Evolutionary conservation across 805 yeast genomes (phyloP).

Genomic region (Yarrowia divulgata): DNA sequence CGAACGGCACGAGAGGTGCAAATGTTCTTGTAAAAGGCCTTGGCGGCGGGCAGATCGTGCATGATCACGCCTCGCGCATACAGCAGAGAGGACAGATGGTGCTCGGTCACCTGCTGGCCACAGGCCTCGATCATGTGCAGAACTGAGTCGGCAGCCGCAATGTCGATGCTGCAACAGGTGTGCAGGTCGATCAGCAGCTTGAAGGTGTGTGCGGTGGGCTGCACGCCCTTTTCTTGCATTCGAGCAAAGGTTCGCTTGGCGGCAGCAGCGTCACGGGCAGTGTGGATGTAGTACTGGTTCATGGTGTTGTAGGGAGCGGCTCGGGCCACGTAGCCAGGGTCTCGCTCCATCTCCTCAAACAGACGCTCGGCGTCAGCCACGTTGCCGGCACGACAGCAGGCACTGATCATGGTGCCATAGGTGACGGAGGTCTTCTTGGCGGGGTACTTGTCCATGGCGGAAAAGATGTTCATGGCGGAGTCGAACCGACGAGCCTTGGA

Average conservation of each 20-base stretch:
- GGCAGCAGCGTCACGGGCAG: conserved; percentile 47
- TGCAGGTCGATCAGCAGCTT: conserved; percentile 53
- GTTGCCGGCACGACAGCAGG: conserved; percentile 52
- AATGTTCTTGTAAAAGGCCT: conserved; percentile 49
- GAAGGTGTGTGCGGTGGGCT: conserved; percentile 53
- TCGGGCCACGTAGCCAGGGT: conserved; percentile 47
- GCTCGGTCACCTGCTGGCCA: conserved; percentile 47
- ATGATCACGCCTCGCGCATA: conserved; percentile 52
- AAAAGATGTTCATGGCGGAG: conserved; percentile 49
- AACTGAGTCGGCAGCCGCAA: conserved; percentile 51
- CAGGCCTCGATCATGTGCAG: conserved; percentile 48
- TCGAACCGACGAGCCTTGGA: conserved; percentile 51
- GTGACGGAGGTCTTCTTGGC: conserved; percentile 49
- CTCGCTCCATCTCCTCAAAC: conserved; percentile 51
- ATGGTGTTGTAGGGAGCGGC: conserved; percentile 53
- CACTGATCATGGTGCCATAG: conserved; percentile 53
- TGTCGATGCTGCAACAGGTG: conserved; percentile 48
- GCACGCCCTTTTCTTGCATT: conserved; percentile 46
- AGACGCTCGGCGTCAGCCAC: conserved; percentile 48
- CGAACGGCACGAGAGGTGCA: conserved; percentile 47
- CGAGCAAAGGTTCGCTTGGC: conserved; percentile 49
- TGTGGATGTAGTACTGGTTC: conserved; percentile 52
- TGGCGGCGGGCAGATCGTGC: conserved; percentile 50
- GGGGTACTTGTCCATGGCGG: conserved; percentile 47
- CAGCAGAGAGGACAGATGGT: conserved; percentile 53